A percentile compares a stretch with the other conserved stretches of the same genome.
phyloP scores from a whole-genome alignment of 441 rosid species.

The Daphne laureola region DNA sequence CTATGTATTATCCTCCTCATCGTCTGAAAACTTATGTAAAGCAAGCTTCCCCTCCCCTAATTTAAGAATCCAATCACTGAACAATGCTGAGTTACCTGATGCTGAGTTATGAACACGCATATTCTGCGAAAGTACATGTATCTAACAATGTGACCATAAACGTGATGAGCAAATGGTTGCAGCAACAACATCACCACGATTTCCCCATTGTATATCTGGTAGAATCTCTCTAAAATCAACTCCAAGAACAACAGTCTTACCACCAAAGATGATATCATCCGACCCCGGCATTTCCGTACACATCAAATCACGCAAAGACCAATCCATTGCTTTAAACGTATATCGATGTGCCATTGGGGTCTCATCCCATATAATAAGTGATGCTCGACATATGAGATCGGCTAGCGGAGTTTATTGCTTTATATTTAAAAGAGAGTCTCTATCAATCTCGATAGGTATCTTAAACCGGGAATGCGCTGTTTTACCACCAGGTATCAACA shows the following conservation, averaged over 20 bases:
- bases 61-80: no score
- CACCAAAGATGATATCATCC: background rate
- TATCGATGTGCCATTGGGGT: constrained; percentile 1
- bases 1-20: no score
- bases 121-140: background rate
- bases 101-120: background rate
- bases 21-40: no score
- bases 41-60: no score
- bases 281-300: no score
- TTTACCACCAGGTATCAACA: background rate
- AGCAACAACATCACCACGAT: no score
- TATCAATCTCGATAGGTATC: background rate
- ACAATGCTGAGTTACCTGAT: no score
- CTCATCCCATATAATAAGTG: background rate
- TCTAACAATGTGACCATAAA: background rate
- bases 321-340: constrained; percentile 4
- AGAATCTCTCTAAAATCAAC: no score
- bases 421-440: background rate
- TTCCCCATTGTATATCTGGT: no score
- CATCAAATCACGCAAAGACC: background rate
- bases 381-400: background rate
- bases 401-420: background rate
- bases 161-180: background rate
- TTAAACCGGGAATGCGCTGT: background rate
- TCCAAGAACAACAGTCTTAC: background rate